Percentiles rank a stretch among this genome's conserved stretches.
phyloP scores from a whole-genome alignment of 441 rosid genomes.

The Aleurites moluccanus region DNA sequence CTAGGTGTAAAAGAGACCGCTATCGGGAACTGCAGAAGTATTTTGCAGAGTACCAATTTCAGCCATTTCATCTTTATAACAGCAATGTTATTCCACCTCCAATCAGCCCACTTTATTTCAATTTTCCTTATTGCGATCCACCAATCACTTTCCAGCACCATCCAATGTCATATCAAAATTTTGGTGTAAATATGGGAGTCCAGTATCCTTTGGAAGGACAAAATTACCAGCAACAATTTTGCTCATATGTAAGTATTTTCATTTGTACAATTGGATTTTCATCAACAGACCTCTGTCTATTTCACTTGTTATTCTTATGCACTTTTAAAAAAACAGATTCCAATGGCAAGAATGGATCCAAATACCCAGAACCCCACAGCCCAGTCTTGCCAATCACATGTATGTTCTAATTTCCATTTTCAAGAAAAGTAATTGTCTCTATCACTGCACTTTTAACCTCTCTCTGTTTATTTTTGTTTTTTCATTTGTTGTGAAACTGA shows the following conservation, averaged over 20 bases:
- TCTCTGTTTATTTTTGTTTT: background rate
- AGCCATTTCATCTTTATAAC: slow-evolving; percentile 21
- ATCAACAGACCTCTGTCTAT: background rate
- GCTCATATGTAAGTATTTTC: slow-evolving; percentile 29
- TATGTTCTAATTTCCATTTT: slow-evolving; percentile 11
- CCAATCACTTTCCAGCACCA: slow-evolving; percentile 28
- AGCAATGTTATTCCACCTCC: slow-evolving; percentile 22
- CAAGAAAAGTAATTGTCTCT: background rate
- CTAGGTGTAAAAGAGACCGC: slow-evolving; percentile 53
- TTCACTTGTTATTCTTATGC: background rate
- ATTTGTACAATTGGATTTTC: slow-evolving; percentile 2
- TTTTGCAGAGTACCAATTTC: slow-evolving; percentile 15
- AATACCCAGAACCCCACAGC: slow-evolving; percentile 7
- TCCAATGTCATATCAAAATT: slow-evolving; percentile 26
- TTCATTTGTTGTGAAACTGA: background rate
- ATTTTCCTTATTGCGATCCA: slow-evolving; percentile 21
- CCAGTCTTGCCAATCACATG: slow-evolving; percentile 14
- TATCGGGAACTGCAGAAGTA: slow-evolving; percentile 34
- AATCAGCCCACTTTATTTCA: slow-evolving; percentile 19
- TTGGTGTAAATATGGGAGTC: slow-evolving; percentile 20
- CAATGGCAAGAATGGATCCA: background rate
- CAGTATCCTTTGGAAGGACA: slow-evolving; percentile 24
- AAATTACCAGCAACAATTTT: slow-evolving; percentile 17
- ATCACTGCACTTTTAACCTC: background rate
- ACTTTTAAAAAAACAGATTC: slow-evolving; percentile 17